These are phyloP conservation scores for Chrysanthemum lavandulifolium DNA, from an alignment of 129 eudicot genomes.

Conservation along the genomic window DNA sequence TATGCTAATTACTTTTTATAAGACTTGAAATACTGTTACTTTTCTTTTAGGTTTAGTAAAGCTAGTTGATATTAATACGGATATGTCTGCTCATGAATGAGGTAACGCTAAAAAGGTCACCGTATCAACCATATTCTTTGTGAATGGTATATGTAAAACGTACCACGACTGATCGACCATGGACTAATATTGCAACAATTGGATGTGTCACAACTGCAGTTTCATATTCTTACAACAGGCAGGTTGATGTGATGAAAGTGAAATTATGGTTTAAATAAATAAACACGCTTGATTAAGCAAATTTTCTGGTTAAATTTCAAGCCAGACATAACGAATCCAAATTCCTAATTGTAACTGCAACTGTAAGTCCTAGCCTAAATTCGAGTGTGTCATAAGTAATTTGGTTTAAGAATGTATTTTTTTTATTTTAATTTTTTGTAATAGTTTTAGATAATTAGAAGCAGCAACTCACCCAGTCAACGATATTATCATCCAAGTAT, in stretches of 20 bases:
- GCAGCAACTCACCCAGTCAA: constrained; percentile 69
- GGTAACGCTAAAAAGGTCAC: not conserved
- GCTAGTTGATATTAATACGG: not conserved
- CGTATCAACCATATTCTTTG: not conserved
- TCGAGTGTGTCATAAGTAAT: no score
- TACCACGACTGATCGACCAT: not conserved
- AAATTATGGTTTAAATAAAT: not conserved
- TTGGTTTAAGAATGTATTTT: no score
- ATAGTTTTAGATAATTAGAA: not conserved
- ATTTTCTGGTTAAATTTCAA: not conserved
- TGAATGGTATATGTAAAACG: not conserved
- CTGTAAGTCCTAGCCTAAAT: not conserved
- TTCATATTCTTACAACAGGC: not conserved
- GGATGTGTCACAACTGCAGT: not conserved
- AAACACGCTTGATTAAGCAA: not conserved
- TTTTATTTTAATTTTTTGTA: no score
- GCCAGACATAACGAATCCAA: not conserved
- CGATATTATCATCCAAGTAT: constrained; percentile 63
- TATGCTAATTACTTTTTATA: not conserved
- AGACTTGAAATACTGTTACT: not conserved
- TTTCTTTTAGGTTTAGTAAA: not conserved
- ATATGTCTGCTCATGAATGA: not conserved
- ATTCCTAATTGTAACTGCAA: not conserved
- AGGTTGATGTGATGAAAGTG: not conserved
- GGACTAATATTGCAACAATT: not conserved